Base-by-base conservation (phyloP, 345 rosid genomes). In the Psidium guajava region DNA sequence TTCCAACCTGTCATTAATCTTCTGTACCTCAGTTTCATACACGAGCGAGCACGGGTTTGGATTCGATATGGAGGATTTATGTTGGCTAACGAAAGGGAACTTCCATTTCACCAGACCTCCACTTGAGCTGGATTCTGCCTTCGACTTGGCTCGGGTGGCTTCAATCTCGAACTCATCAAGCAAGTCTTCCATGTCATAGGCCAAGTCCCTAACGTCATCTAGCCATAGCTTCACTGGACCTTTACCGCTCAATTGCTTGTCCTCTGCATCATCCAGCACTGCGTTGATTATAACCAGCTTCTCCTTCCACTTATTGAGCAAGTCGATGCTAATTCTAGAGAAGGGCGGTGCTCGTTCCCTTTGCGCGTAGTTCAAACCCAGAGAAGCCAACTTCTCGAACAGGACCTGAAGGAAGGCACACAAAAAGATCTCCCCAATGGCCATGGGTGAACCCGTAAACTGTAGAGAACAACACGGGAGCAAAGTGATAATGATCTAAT, bases 31-130 rank as follows among this genome's bases (percentile, higher is more conserved):
- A 16, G 69, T 58, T 58, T 58, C 36, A 58, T 0, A 58, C 32
- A n/a, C 15, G 8, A 13, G 69, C 1, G 1, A 58, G 0, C 8
- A 3, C 0, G 0, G 18, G 69, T 58, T 58, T n/a, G 36, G 69
- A n/a, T n/a, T n/a, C 1, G 0, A 13, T n/a, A 7, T 0, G 0
- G 1, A n/a, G 9, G 69, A n/a, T 12, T 58, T n/a, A n/a, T 12
- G 4, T n/a, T 0, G 69, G 18, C 69, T 8, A 58, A n/a, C n/a
- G 69, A n/a, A 58, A 58, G 69, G 27, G 32, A 58, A n/a, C 69
- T 58, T 58, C 69, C 69, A n/a, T n/a, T 58, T 58, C 15, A 12
- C 18, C 0, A 5, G 1, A 58, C 36, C 0, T 58, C 2, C 13
- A 8, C 69, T 58, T 58, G 69, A n/a, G 69, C 3, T 58, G 16